phyloP scores from a whole-genome alignment of 768 basidiomycete genomes.

The Lactarius sanguifluus region DNA sequence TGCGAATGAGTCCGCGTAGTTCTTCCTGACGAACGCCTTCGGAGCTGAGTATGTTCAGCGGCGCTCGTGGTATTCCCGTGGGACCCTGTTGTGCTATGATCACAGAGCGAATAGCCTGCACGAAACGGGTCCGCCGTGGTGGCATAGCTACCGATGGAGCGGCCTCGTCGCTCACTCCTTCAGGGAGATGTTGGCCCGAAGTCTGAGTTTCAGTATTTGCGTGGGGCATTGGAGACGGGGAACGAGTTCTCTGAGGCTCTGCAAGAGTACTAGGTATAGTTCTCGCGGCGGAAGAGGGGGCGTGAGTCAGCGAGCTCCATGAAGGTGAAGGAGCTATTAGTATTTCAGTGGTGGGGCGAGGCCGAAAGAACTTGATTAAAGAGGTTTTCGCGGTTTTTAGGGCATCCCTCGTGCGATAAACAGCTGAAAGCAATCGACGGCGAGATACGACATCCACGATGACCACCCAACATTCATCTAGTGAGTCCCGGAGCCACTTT shows the following conservation, averaged over 20 bases:
- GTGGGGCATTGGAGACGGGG: slow-evolving; percentile 11
- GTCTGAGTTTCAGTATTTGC: slow-evolving; percentile 1
- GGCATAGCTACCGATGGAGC: not conserved
- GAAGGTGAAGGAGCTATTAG: slow-evolving; percentile 14
- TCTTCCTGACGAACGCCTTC: slow-evolving; percentile 29
- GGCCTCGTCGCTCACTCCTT: slow-evolving; percentile 27
- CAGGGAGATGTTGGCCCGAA: not conserved
- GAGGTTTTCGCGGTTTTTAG: slow-evolving; percentile 1
- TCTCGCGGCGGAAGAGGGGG: slow-evolving; percentile 13
- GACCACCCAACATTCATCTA: slow-evolving; percentile 41
- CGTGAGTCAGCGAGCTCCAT: slow-evolving; percentile 21
- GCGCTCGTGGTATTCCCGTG: slow-evolving; percentile 31
- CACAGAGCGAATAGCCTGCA: slow-evolving; percentile 48
- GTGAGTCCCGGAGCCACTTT: slow-evolving; percentile 67
- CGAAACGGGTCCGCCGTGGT: slow-evolving; percentile 41
- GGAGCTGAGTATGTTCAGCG: slow-evolving; percentile 32
- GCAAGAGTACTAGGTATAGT: not conserved
- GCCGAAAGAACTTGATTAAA: not conserved
- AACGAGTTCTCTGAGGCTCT: slow-evolving; percentile 14
- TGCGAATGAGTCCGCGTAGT: slow-evolving; percentile 37
- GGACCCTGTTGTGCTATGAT: slow-evolving; percentile 43
- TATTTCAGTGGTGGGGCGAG: slow-evolving; percentile 10
- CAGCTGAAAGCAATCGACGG: slow-evolving; percentile 14
- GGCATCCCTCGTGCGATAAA: slow-evolving; percentile 5
- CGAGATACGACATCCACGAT: slow-evolving; percentile 29